These are phyloP conservation scores for Macadamia tetraphylla DNA, from an alignment of 164 flowering plant genomes.

Conservation along the genomic window DNA sequence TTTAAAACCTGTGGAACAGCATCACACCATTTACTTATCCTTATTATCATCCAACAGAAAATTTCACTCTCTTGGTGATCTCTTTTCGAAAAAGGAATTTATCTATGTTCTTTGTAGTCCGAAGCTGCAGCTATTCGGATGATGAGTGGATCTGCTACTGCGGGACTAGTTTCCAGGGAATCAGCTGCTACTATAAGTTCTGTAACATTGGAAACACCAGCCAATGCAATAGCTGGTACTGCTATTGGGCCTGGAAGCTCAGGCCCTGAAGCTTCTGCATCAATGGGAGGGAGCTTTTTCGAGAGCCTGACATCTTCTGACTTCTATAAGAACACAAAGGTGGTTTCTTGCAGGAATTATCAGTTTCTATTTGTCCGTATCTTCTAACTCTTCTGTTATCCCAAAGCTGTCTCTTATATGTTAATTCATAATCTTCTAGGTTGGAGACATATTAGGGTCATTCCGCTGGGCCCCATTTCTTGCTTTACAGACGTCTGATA, in stretches of 20 bases:
- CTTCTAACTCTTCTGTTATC: neutral
- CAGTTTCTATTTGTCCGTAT: neutral
- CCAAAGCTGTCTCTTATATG: neutral
- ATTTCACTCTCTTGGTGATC: too few relatives aligned
- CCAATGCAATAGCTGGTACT: slow-evolving; percentile 24
- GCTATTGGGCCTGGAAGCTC: slow-evolving; percentile 13
- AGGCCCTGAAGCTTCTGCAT: slow-evolving; percentile 44
- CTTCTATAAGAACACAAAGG: slow-evolving; percentile 82
- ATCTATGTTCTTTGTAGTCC: slow-evolving; percentile 42
- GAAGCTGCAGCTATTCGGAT: slow-evolving; percentile 35
- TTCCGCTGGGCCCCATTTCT: slow-evolving; percentile 99
- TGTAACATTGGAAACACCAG: neutral
- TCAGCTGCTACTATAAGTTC: neutral
- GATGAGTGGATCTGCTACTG: slow-evolving; percentile 4
- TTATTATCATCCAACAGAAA: too few relatives aligned
- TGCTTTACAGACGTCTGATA: slow-evolving; percentile 75
- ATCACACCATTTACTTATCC: too few relatives aligned
- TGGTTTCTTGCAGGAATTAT: slow-evolving; percentile 8
- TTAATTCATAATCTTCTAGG: slow-evolving; percentile 39
- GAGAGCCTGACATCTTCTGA: slow-evolving; percentile 76
- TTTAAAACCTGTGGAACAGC: too few relatives aligned
- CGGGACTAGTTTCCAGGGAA: neutral
- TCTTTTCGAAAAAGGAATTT: too few relatives aligned
- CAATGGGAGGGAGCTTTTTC: slow-evolving; percentile 67
- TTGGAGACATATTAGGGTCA: slow-evolving; percentile 81